These are phyloP conservation scores for Diaporthe nobilis DNA, from an alignment of 2,329 filamentous ascomycete species.

Conservation along the genomic window DNA sequence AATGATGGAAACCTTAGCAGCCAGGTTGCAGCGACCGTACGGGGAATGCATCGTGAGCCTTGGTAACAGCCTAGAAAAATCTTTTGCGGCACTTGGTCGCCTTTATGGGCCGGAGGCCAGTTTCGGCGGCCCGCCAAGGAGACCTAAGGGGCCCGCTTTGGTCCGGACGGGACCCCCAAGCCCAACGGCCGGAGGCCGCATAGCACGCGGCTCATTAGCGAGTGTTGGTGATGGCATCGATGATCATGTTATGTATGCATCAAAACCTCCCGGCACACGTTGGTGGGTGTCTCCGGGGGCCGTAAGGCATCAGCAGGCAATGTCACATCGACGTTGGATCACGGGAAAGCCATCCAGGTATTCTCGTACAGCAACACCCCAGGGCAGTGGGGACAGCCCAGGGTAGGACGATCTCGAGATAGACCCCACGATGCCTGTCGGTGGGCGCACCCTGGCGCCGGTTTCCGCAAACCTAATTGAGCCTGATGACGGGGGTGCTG, in stretches of 20 bases:
- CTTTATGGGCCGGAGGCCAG: conserved; percentile 18
- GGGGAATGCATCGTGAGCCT: conserved; percentile 29
- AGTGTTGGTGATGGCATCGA: conserved; percentile 29
- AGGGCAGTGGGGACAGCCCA: not conserved
- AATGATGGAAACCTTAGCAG: not conserved
- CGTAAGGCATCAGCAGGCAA: conserved; percentile 23
- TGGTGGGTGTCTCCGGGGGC: not conserved
- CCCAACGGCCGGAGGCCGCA: conserved; percentile 35
- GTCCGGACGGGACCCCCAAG: conserved; percentile 10
- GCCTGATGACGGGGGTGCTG: conserved; percentile 22
- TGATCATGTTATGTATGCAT: conserved; percentile 23
- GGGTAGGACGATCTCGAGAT: conserved; percentile 23
- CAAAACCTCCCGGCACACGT: not conserved
- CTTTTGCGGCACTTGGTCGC: conserved; percentile 33
- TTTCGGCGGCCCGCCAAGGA: conserved; percentile 26
- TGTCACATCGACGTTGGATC: conserved; percentile 21
- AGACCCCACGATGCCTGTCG: conserved; percentile 25
- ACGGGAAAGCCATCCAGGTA: conserved; percentile 1
- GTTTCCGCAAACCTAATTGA: conserved; percentile 30
- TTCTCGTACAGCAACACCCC: conserved; percentile 14
- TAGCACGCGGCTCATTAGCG: conserved; percentile 13
- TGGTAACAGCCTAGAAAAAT: conserved; percentile 37
- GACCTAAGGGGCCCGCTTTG: conserved; percentile 33
- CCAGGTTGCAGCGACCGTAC: conserved; percentile 8
- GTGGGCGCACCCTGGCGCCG: not conserved